Conservation (phyloP, 2,329 filamentous ascomycete genomes). For the Chaetothyriales sp. region DNA sequence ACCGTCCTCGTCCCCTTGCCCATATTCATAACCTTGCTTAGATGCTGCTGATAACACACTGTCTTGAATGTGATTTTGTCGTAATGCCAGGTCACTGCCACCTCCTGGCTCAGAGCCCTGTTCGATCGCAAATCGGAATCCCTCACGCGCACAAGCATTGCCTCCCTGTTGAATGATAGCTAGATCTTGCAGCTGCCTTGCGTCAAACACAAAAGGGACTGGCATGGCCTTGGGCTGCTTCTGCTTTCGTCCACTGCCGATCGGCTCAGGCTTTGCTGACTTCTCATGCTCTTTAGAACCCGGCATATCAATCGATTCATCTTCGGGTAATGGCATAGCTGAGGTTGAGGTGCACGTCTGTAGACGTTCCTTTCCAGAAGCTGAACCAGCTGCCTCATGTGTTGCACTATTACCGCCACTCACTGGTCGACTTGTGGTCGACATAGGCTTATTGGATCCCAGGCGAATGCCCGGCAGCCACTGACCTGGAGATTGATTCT, state of each 20-base stretch:
- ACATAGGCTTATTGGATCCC: not conserved
- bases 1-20: constrained; percentile 11
- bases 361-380: not conserved
- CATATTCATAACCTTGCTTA: constrained; percentile 4
- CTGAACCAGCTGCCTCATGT: not conserved
- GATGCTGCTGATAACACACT: not conserved
- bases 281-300: not conserved
- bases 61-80: constrained; percentile 3
- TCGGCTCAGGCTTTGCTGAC: constrained; percentile 7
- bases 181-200: constrained; percentile 15
- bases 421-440: not conserved
- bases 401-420: not conserved
- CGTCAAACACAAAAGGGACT: constrained; percentile 15
- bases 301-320: not conserved
- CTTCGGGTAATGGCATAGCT: not conserved
- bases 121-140: constrained; percentile 11
- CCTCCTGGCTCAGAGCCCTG: constrained; percentile 13
- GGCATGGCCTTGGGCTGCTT: constrained; percentile 10
- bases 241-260: not conserved
- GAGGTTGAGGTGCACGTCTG: not conserved
- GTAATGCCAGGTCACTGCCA: constrained; percentile 12
- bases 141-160: constrained; percentile 16
- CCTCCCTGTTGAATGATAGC: constrained; percentile 13
- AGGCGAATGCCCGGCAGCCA: not conserved
- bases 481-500: not conserved